phyloP scores from a whole-genome alignment of 192 early-diverging fungal species.

The Coemansia sp. region DNA sequence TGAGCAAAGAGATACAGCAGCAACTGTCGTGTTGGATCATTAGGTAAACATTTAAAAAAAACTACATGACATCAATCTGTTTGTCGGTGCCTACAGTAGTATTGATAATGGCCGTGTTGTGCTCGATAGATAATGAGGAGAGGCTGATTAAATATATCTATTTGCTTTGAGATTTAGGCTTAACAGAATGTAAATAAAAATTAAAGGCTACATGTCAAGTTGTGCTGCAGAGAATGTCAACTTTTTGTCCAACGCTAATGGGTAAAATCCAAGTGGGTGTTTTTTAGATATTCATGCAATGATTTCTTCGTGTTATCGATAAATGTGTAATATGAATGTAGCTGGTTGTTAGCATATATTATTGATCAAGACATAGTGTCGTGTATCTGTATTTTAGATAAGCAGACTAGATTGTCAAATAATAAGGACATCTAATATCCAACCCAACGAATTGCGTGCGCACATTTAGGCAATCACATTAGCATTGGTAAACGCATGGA shows the following conservation, averaged over 20 bases:
- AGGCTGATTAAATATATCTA: too few species aligned
- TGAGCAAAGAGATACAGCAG: not conserved
- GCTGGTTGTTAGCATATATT: not conserved
- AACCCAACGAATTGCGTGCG: not conserved
- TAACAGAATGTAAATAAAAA: too few species aligned
- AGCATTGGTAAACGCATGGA: conserved; percentile 76
- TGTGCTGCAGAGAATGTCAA: too few species aligned
- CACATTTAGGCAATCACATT: not conserved
- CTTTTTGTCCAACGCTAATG: too few species aligned
- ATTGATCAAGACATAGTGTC: not conserved
- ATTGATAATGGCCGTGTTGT: too few species aligned
- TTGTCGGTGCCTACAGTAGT: too few species aligned
- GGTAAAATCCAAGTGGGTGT: too few species aligned
- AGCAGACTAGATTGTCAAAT: not conserved
- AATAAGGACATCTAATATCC: not conserved
- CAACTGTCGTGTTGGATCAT: not conserved
- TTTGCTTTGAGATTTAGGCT: too few species aligned
- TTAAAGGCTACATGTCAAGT: too few species aligned
- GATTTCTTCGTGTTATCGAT: not conserved
- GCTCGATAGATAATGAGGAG: too few species aligned
- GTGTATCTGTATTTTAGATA: not conserved
- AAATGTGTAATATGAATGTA: not conserved
- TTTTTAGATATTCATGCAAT: too few species aligned
- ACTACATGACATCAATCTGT: too few species aligned
- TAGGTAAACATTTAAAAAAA: not conserved